Conservation (phyloP, 2,329 filamentous ascomycete genomes). For the Exophiala aquamarina region DNA sequence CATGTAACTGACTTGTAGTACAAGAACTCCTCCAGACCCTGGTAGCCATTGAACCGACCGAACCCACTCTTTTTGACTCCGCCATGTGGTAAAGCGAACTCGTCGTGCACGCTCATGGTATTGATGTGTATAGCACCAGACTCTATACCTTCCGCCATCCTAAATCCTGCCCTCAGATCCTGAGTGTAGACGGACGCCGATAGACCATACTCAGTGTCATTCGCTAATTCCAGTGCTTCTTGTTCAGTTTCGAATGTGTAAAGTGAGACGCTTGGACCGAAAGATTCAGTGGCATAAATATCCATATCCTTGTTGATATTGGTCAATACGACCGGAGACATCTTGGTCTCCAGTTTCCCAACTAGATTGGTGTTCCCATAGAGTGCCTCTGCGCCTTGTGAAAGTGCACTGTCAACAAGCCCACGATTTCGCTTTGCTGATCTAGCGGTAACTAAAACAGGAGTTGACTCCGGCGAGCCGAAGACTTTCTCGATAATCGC, state of each 20-base stretch:
- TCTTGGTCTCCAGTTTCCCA: conserved; percentile 41
- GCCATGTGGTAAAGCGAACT: conserved; percentile 64
- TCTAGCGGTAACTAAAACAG: conserved; percentile 44
- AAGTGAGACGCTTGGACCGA: conserved; percentile 73
- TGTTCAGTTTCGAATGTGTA: conserved; percentile 57
- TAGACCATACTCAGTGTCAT: conserved; percentile 79
- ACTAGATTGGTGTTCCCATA: conserved; percentile 46
- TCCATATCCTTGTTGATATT: conserved; percentile 61
- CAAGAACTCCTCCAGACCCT: conserved; percentile 61
- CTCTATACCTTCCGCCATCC: conserved; percentile 62
- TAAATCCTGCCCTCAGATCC: conserved; percentile 60
- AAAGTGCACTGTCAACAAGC: conserved; percentile 56
- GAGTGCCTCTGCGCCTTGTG: conserved; percentile 58
- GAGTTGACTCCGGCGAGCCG: conserved; percentile 15
- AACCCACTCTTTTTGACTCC: conserved; percentile 65
- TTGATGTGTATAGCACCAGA: conserved; percentile 47
- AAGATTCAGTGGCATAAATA: conserved; percentile 71
- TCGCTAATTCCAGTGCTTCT: conserved; percentile 70
- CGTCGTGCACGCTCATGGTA: conserved; percentile 60
- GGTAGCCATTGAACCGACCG: conserved; percentile 57
- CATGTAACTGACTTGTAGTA: conserved; percentile 65
- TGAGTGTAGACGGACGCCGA: conserved; percentile 69
- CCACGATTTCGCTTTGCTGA: conserved; percentile 53
- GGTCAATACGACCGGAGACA: conserved; percentile 36
- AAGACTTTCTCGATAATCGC: conserved; percentile 5